Evolutionary conservation across 352 stramenopile species (phyloP), one percentile per base, ranked within the genome.

Genomic region (Phytophthora brassicae): DNA sequence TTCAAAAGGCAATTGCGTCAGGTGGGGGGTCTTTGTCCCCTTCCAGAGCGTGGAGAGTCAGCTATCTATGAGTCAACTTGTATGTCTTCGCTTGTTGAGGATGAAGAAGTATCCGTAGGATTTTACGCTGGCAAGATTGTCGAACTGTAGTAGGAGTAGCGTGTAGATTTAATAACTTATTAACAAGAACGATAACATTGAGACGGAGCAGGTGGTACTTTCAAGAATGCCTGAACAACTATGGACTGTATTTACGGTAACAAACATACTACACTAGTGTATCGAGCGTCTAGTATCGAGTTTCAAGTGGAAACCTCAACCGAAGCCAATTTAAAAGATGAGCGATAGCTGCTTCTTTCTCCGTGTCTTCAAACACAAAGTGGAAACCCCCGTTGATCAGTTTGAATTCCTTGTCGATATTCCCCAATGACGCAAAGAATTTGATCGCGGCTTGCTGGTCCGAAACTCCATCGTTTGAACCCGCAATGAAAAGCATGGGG

Each of bases 401-500:
- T 45, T 77, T 78, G 52, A 84, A 75, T 38, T 79, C 61, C 61
- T 84, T 88, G 68, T 88, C 74, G 31, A 60, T 60, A 42, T 70
- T 81, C 2, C 33, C 64, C 26, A 84, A 59, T 0, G 60, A 67
- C 16, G 72, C 45, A 35, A 72, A 81, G 47, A 88, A 88, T 19
- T 42, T 38, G 11, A 68, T 68, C 6, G 66, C 54, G 2, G 68
- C 56, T n/a, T 59, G 26, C 36, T 71, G 50, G 53, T 78, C 78
- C 23, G 72, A 72, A 14, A 85, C 64, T 11, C 72, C 65, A 54
- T 88, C 79, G n/a, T 74, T 64, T 4, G 74, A 79, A 13, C 79
- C 79, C 20, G 70, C 64, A 5, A 88, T 43, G 20, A 86, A 69
- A 8, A 78, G 58, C 62, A 71, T 65, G n/a, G 66, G 52, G 4